phyloP scores from a whole-genome alignment of 257 asterid species.

The Cruciata laevipes region DNA sequence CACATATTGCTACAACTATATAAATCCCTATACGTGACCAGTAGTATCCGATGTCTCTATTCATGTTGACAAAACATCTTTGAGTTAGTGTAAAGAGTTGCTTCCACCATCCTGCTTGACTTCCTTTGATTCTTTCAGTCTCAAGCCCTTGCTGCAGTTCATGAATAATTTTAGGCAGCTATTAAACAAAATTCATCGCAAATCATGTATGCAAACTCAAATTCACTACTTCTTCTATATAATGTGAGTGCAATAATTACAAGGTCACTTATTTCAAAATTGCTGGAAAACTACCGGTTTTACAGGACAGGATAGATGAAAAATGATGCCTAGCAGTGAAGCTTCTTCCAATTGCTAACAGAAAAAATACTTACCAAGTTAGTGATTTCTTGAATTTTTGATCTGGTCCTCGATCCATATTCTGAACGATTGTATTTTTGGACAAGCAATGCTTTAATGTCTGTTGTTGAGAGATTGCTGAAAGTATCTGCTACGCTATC shows the following conservation, averaged over 20 bases:
- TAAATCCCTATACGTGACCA: slow-evolving; percentile 79
- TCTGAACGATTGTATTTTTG: slow-evolving; percentile 60
- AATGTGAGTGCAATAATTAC: background rate
- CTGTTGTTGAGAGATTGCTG: slow-evolving; percentile 65
- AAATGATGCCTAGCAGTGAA: too few relatives aligned
- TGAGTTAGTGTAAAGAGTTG: slow-evolving; percentile 64
- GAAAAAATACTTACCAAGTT: slow-evolving; percentile 34
- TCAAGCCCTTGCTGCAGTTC: slow-evolving; percentile 60
- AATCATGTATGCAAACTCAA: background rate
- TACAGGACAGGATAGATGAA: background rate
- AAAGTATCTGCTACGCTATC: slow-evolving; percentile 48
- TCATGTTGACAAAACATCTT: slow-evolving; percentile 75
- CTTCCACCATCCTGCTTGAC: slow-evolving; percentile 85
- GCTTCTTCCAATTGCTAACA: background rate
- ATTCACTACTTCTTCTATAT: background rate
- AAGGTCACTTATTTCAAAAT: background rate
- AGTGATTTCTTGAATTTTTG: slow-evolving; percentile 45
- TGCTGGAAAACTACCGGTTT: background rate
- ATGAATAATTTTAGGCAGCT: slow-evolving; percentile 1
- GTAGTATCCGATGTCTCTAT: slow-evolving; percentile 75
- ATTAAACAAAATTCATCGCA: background rate
- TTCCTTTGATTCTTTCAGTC: slow-evolving; percentile 52
- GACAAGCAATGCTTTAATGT: slow-evolving; percentile 57
- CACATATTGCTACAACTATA: slow-evolving; percentile 56
- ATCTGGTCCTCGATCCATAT: slow-evolving; percentile 41